Percentiles rank a stretch among this genome's conserved stretches.
Evolutionary conservation across 345 rosid genomes (phyloP).

Genomic region (Rhizophora mangle): DNA sequence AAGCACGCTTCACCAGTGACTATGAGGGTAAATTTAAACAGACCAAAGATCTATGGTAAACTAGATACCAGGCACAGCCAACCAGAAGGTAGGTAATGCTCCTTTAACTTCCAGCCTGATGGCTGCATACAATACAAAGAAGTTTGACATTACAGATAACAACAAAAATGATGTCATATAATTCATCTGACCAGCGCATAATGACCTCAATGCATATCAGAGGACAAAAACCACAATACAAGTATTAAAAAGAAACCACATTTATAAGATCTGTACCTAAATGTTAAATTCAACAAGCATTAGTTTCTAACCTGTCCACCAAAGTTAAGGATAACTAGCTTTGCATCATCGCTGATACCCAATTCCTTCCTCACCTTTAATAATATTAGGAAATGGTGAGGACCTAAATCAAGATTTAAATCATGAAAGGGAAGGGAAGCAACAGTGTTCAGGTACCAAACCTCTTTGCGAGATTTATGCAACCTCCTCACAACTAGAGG

Average conservation of each 20-base stretch:
- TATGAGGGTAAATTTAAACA: slow-evolving; percentile 6
- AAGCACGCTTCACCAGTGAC: slow-evolving; percentile 15
- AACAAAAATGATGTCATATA: neutral
- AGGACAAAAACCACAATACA: neutral
- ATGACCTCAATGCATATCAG: neutral
- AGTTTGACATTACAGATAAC: neutral
- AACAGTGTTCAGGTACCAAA: slow-evolving; percentile 25
- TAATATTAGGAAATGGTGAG: slow-evolving; percentile 5
- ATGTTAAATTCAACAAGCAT: neutral
- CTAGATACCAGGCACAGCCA: slow-evolving; percentile 88
- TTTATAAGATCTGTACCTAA: neutral
- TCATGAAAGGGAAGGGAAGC: slow-evolving; percentile 1
- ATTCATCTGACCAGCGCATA: neutral
- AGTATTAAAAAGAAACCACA: neutral
- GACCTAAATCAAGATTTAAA: slow-evolving; percentile 8
- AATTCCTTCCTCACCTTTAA: slow-evolving; percentile 82
- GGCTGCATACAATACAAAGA: slow-evolving; percentile 51
- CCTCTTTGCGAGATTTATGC: slow-evolving; percentile 90
- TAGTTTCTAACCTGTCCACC: slow-evolving; percentile 83
- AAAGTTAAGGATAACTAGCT: slow-evolving; percentile 87
- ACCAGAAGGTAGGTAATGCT: slow-evolving; percentile 79
- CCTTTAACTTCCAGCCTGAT: slow-evolving; percentile 89
- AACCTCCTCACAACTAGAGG: slow-evolving; percentile 95
- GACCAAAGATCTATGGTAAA: neutral
- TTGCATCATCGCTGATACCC: slow-evolving; percentile 73